A percentile compares a stretch with the other conserved stretches of the same genome.
Evolutionary conservation across 306 rosid genomes (phyloP).

Genomic region (Cucurbita argyrosperma): DNA sequence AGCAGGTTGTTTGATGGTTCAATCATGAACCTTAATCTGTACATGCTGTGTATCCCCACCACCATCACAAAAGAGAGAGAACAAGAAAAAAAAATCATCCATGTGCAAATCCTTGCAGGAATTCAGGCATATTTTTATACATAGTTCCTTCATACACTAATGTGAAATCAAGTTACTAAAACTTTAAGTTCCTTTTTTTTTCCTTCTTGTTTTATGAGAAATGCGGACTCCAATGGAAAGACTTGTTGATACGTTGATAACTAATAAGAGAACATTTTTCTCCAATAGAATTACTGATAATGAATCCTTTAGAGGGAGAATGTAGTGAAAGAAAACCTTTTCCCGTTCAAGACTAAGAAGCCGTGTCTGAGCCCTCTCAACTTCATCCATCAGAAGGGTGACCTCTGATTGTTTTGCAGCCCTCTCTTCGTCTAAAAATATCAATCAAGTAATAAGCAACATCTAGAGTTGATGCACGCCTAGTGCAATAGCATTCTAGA

Average conservation of each 20-base stretch:
- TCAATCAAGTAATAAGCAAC: constrained; percentile 1
- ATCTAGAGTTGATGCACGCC: not conserved
- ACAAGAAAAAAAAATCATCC: not conserved
- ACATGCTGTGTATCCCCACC: not conserved
- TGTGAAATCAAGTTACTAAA: not conserved
- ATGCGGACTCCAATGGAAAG: not conserved
- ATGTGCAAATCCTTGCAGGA: not conserved
- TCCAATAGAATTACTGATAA: not conserved
- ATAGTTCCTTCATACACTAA: not conserved
- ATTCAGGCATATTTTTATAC: not conserved
- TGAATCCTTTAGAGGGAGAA: not conserved
- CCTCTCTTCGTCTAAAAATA: constrained; percentile 55
- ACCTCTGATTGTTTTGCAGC: constrained; percentile 93
- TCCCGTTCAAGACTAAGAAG: constrained; percentile 56
- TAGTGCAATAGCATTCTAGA: not conserved
- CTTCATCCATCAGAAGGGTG: constrained; percentile 59
- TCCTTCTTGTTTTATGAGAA: not conserved
- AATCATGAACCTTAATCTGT: not conserved
- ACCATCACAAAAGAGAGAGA: not conserved
- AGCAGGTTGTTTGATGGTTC: not conserved
- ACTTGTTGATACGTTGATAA: not conserved
- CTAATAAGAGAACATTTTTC: not conserved
- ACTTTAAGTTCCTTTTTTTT: not conserved
- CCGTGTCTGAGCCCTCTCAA: constrained; percentile 51
- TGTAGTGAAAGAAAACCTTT: constrained; percentile 19